Evolutionary conservation across 805 yeast species (phyloP).

Genomic region (Saturnispora dispora): DNA sequence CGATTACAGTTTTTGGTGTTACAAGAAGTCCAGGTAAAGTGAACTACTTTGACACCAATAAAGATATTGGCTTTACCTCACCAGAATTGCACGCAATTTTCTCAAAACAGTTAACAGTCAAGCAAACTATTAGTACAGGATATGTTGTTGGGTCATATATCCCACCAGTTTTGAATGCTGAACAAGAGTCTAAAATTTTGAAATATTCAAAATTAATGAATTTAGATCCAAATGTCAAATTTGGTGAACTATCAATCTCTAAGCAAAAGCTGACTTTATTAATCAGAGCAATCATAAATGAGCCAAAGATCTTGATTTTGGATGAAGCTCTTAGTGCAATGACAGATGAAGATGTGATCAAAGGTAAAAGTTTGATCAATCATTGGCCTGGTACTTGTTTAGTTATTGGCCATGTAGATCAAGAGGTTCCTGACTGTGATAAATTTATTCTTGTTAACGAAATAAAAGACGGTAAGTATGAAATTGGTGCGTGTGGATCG

Average conservation of each 20-base stretch:
- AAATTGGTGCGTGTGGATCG: conserved; percentile 17
- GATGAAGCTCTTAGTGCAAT: conserved; percentile 94
- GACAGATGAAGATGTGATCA: conserved; percentile 53
- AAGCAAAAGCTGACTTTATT: conserved; percentile 74
- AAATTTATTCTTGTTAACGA: conserved; percentile 32
- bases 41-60: conserved; percentile 71
- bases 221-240: conserved; percentile 34
- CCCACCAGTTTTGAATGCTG: conserved; percentile 36
- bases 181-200: conserved; percentile 33
- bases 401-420: conserved; percentile 72
- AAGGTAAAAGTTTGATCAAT: conserved; percentile 44
- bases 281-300: conserved; percentile 65
- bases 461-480: conserved; percentile 25
- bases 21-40: conserved; percentile 67
- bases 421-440: conserved; percentile 72
- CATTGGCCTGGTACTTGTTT: conserved; percentile 60
- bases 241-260: conserved; percentile 52
- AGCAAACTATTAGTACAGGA: conserved; percentile 63
- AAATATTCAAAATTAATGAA: conserved; percentile 40
- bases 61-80: conserved; percentile 73
- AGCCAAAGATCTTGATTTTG: conserved; percentile 68
- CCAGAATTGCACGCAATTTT: conserved; percentile 92
- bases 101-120: conserved; percentile 46
- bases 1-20: conserved; percentile 52
- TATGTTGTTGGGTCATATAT: conserved; percentile 55